Evolutionary conservation across 2,329 filamentous ascomycete genomes (phyloP), one percentile per base, ranked within the genome.

Genomic region (Capronia coronata): DNA sequence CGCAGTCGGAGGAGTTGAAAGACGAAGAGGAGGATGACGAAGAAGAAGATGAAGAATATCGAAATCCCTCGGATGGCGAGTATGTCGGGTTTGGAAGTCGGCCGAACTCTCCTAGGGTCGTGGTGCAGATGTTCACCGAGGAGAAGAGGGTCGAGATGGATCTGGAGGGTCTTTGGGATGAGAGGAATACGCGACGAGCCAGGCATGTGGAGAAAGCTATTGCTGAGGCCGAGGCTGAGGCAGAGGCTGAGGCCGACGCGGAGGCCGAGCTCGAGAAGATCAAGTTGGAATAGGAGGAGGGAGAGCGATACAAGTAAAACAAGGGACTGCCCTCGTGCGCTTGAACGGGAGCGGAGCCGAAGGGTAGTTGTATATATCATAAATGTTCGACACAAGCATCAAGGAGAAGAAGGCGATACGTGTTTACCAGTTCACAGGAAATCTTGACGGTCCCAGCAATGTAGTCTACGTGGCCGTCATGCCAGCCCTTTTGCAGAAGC

Each of bases 61-160:
- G 40, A 9, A 68, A 9, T 67, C 34, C 34, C 5, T 71, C 30
- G 72, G 75, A 16, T 69, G 71, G 10, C 75, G 80, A 11, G 74
- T 80, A 90, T 49, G 82, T 88, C 27, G 91, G 91, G 0, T 96
- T 96, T 62, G 87, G 88, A 1, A 71, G 72, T 29, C 63, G 72
- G 48, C 72, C 68, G 8, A 69, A 73, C 7, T 79, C 79, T 1
- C 78, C 79, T 2, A 78, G 76, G 46, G 72, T 87, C 45, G 82
- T 87, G 27, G 78, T 86, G 32, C 83, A 87, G 65, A 78, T 87
- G 70, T 78, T 87, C 63, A 86, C 81, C 0, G 80, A 84, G 57
- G 80, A 83, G 62, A 86, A 85, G 68, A 71, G 83, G 59, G 75
- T 71, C 23, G 80, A 86, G 59, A 73, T 85, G 27, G 78, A 86